Base-by-base conservation (phyloP, 2,329 filamentous ascomycete genomes). In the Sarocladiaceae sp. region DNA sequence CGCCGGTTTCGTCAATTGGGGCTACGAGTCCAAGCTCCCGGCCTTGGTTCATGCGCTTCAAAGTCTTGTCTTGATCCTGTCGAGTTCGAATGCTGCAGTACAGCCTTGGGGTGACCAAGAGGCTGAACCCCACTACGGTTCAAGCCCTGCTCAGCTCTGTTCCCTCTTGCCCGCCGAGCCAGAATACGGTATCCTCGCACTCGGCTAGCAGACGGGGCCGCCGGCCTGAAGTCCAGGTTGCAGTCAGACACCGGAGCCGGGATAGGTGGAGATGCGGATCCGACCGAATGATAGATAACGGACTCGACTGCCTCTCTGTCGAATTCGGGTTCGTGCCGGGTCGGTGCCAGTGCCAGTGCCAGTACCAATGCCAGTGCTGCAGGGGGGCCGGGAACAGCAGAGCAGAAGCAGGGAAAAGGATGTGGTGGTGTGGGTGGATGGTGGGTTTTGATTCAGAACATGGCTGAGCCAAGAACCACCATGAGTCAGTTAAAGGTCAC, bases 221-320 rank as follows among this genome's bases (percentile, higher is more conserved):
- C 40, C 11, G 20, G 12, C 6, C 7, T 5, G 22, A 26, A 44
- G 23, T 44, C 40, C 7, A 28, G 23, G 17, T 22, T 22, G 37
- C 11, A 40, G 37, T 46, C 40, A 18, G 25, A 5, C 4, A 33
- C 26, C 44, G 44, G 44, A 33, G 28, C 26, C 44, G 44, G 44
- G 18, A 48, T 17, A 29, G 28, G 44, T 48, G 44, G 44, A 48
- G 44, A 48, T 48, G 28, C 44, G 44, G 44, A 48, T 48, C 44
- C 44, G 44, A 33, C n/a, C n/a, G n/a, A n/a, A n/a, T n/a, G 22
- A 42, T 10, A 46, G 26, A 44, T 44, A 31, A 31, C 26, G 18
- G 23, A 17, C 44, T 29, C 13, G 40, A 46, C 15, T 28, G 40
- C 40, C 13, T 48, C 17, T 48, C 28, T 4, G 33, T 33, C 13